Evolutionary conservation across 768 basidiomycete species (phyloP), one percentile per base, ranked within the genome.

Genomic region (Mycena alexandri): DNA sequence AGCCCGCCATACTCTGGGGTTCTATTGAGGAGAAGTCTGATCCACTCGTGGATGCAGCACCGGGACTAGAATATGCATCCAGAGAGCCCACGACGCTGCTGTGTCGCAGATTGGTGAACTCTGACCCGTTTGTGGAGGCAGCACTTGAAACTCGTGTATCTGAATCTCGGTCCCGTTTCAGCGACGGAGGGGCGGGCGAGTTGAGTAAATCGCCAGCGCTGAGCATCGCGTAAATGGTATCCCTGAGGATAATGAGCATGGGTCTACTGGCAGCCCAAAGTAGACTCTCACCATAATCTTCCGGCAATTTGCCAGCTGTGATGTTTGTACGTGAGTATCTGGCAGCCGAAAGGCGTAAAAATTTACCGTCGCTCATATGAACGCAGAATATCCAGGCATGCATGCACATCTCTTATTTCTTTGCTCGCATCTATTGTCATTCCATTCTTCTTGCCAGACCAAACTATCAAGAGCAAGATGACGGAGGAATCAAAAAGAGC

Each of bases 391-490:
- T 78, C 72, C 74, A 88, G 80, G 71, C 86, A 88, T 60, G 82
- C 81, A 63, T 84, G 79, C n/a, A 90, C 84, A 65, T 90, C 89
- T 22, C 77, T 75, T 75, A 88, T 81, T 63, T 88, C 85, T 62
- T 81, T 78, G 19, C 73, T 74, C 0, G 82, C 72, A 63, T 89
- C 87, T 11, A 75, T 75, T 7, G 74, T 72, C 17, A 82, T 69
- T 8, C 87, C 82, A 25, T 78, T 78, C 61, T 79, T 79, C 70
- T 82, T 84, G 56, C 81, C 83, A 55, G 81, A 86, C 89, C 84
- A 89, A 19, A 90, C 81, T 33, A 86, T 86, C 42, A 90, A 76
- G 42, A 90, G 78, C 11, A 89, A 77, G 29, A 89, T 82, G 46
- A 89, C 82, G 5, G 83, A 84, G 3, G 86, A 80, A 14, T 83